Conservation (phyloP, 305 asterid species). For the Ajuga reptans region DNA sequence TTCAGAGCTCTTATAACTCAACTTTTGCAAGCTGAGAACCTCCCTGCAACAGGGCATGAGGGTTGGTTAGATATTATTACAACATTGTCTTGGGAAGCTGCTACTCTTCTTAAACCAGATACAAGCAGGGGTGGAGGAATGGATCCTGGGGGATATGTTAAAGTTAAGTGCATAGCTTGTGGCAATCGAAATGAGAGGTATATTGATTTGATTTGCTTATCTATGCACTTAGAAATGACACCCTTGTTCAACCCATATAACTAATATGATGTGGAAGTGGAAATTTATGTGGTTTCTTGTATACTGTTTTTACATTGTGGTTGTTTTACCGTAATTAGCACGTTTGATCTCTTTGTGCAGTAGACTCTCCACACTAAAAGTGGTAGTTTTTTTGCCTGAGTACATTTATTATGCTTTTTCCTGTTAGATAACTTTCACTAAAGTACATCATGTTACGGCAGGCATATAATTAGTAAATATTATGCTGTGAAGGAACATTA, state of each 20-base stretch:
- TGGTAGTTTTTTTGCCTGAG: neutral
- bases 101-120: slow-evolving; percentile 68
- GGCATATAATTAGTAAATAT: neutral
- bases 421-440: slow-evolving; percentile 10
- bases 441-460: neutral
- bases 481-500: slow-evolving; percentile 10
- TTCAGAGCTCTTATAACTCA: slow-evolving; percentile 63
- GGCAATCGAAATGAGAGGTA: slow-evolving; percentile 69
- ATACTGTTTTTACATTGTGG: neutral
- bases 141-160: slow-evolving; percentile 91
- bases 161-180: slow-evolving; percentile 72
- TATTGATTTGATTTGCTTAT: slow-evolving; percentile 8
- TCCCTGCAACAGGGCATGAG: slow-evolving; percentile 43
- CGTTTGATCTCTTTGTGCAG: neutral
- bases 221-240: neutral
- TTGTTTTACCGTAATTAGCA: neutral
- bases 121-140: slow-evolving; percentile 69
- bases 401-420: neutral
- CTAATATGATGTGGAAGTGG: slow-evolving; percentile 11
- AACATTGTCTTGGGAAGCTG: slow-evolving; percentile 74
- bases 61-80: slow-evolving; percentile 69
- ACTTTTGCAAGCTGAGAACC: slow-evolving; percentile 59
- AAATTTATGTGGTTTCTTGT: slow-evolving; percentile 8
- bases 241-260: slow-evolving; percentile 9
- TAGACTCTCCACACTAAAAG: slow-evolving; percentile 10